Evolutionary conservation across 108 stramenopile species (phyloP).

Genomic region (Poteriospumella lacustris): DNA sequence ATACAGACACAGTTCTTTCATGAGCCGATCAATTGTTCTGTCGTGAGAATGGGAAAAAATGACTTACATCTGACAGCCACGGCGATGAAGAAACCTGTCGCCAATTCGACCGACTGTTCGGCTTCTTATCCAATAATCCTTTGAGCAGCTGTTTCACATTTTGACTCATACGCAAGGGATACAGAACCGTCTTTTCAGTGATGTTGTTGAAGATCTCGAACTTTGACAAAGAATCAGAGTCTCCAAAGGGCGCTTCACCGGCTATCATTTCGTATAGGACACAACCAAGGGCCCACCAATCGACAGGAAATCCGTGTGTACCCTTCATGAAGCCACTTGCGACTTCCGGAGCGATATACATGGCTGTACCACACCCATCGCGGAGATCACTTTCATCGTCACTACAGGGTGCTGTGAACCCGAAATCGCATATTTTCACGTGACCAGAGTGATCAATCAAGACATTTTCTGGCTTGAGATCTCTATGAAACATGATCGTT

Average conservation of each 20-base stretch:
- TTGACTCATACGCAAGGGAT: background rate
- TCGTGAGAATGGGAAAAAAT: background rate
- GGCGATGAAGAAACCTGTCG: background rate
- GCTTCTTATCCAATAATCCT: constrained; percentile 14
- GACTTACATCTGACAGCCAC: constrained; percentile 9
- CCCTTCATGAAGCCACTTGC: background rate
- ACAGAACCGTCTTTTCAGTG: background rate
- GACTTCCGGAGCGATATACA: constrained; percentile 27
- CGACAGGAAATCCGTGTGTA: constrained; percentile 20
- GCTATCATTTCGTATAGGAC: constrained; percentile 20
- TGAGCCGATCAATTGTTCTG: too few relatives aligned
- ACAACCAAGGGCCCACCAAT: constrained; percentile 30
- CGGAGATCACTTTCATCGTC: background rate
- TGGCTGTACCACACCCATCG: constrained; percentile 21
- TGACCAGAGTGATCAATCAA: constrained; percentile 43
- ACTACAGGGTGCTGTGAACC: constrained; percentile 12
- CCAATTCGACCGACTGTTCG: background rate
- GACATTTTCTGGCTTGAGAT: constrained; percentile 34
- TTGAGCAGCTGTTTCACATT: background rate
- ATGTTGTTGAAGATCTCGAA: constrained; percentile 30
- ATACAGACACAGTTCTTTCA: too few relatives aligned
- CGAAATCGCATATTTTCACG: constrained; percentile 49
- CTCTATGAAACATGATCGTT: too few relatives aligned
- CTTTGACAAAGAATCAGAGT: constrained; percentile 13
- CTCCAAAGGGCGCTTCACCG: constrained; percentile 23